Base-by-base conservation (phyloP, 1,284 basidiomycete species). In the Pseudozyma flocculosa region DNA sequence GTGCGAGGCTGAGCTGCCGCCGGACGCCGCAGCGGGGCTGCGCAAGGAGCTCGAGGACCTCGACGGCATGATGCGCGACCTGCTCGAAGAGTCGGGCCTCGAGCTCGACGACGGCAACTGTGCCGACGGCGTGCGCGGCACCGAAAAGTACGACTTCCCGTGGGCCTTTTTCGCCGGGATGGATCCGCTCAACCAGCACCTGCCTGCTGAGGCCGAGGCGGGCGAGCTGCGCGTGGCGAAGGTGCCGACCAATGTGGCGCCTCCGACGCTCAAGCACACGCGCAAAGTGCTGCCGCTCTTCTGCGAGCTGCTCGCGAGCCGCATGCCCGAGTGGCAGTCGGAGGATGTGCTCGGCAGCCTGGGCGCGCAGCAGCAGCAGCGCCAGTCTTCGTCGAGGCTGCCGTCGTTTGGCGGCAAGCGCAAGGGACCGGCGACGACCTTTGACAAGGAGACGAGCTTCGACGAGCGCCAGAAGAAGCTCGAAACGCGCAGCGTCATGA, bases 251-350 rank as follows among this genome's bases (percentile, higher is more conserved):
- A 50, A 53, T 10, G 44, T 44, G 18, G 34, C 54, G 8, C 60
- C 68, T 9, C 70, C 70, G 2, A 56, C 55, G 24, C 53, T 72
- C 14, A 59, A 61, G 42, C 43, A 61, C 54, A 71, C 63, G 29
- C 61, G 71, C 40, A 59, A 54, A 43, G 48, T 73, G 7, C 60
- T 63, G 50, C 69, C 71, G 37, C 49, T 72, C 30, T 73, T 73
- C 54, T 52, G 61, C 39, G 71, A 73, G 50, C 47, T 71, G 47
- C 56, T 73, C 24, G 57, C 67, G 7, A 48, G 55, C 34, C 66
- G 69, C 43, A 50, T 73, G 49, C 71, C 71, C 10, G 66, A 73
- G 24, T 71, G 71, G 71, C 68, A 69, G 52, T 55, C 61, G 11
- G 56, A 54, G n/a, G 66, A 67, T 15, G 56, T 55, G 37, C 45